phyloP scores from a whole-genome alignment of 148 eudicot genomes.

The Chenopodium berlandieri region DNA sequence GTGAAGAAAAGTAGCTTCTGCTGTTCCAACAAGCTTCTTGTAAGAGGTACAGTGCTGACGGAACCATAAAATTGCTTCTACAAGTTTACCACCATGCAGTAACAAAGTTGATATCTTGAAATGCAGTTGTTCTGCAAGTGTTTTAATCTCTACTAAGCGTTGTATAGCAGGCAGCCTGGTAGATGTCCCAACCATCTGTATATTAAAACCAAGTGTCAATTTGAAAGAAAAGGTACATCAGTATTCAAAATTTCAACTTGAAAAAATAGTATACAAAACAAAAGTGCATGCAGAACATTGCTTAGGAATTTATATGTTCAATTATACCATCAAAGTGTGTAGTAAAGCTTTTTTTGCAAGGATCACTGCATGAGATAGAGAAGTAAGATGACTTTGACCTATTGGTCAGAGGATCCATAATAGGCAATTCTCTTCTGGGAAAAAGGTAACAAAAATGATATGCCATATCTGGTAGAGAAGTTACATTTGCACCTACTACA shows the following conservation, averaged over 20 bases:
- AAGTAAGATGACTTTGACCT: neutral
- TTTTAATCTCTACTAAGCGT: slow-evolving; percentile 88
- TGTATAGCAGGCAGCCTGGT: slow-evolving; percentile 92
- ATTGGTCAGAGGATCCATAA: neutral
- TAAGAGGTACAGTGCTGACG: slow-evolving; percentile 71
- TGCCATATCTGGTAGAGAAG: neutral
- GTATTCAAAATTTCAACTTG: neutral
- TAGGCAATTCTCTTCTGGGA: neutral
- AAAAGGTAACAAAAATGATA: neutral
- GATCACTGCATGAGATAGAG: neutral
- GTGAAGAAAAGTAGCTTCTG: slow-evolving; percentile 85
- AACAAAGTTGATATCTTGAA: slow-evolving; percentile 90
- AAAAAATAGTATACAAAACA: neutral
- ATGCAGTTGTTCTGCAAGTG: slow-evolving; percentile 86
- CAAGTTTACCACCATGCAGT: slow-evolving; percentile 87
- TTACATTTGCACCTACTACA: neutral
- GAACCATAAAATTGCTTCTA: slow-evolving; percentile 90
- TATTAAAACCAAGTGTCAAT: slow-evolving; percentile 34
- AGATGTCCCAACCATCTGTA: slow-evolving; percentile 89
- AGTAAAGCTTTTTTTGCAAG: neutral
- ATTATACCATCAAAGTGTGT: neutral
- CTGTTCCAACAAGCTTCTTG: slow-evolving; percentile 65
- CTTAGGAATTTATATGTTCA: neutral
- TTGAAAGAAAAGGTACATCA: slow-evolving; percentile 21
- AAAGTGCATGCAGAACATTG: neutral